Conservation (phyloP, 225 moss, liverwort and hornwort genomes). For the Straminergon stramineum region DNA sequence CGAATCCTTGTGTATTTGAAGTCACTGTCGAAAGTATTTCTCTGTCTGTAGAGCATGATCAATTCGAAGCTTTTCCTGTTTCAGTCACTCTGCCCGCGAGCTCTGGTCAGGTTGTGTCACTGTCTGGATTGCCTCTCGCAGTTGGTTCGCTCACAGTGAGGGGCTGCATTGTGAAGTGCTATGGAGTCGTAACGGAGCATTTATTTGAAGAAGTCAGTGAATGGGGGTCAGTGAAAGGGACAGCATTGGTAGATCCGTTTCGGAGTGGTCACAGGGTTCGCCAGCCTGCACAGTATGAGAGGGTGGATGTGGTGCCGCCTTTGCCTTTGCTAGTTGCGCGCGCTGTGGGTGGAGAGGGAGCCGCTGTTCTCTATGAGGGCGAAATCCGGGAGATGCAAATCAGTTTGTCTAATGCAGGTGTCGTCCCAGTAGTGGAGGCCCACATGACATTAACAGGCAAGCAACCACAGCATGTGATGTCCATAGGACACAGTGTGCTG, state of each 20-base stretch:
- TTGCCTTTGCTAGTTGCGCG: slow-evolving; percentile 86
- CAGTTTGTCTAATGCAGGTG: slow-evolving; percentile 88
- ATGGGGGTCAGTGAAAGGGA: slow-evolving; percentile 57
- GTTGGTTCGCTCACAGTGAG: slow-evolving; percentile 76
- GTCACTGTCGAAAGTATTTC: slow-evolving; percentile 83
- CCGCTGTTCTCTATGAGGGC: slow-evolving; percentile 93
- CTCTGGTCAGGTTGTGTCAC: slow-evolving; percentile 74
- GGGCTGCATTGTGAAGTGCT: slow-evolving; percentile 93
- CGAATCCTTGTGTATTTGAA: slow-evolving; percentile 94
- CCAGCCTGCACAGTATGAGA: slow-evolving; percentile 51
- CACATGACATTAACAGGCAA: slow-evolving; percentile 92
- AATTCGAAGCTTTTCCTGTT: slow-evolving; percentile 89
- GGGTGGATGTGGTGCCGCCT: slow-evolving; percentile 72
- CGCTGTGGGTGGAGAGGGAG: slow-evolving; percentile 95
- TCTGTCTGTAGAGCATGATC: slow-evolving; percentile 68
- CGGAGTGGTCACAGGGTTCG: slow-evolving; percentile 77
- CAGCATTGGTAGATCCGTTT: slow-evolving; percentile 70
- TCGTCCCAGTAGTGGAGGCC: slow-evolving; percentile 85
- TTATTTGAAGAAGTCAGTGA: slow-evolving; percentile 82
- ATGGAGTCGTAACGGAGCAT: slow-evolving; percentile 92
- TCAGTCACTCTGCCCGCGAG: slow-evolving; percentile 75
- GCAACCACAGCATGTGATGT: slow-evolving; percentile 83
- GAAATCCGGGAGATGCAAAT: slow-evolving; percentile 93
- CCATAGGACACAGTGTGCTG: slow-evolving; percentile 73
- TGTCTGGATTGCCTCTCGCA: slow-evolving; percentile 84